phyloP scores from a whole-genome alignment of 2,329 filamentous ascomycete species.

The Aspergillus pseudoterreus region DNA sequence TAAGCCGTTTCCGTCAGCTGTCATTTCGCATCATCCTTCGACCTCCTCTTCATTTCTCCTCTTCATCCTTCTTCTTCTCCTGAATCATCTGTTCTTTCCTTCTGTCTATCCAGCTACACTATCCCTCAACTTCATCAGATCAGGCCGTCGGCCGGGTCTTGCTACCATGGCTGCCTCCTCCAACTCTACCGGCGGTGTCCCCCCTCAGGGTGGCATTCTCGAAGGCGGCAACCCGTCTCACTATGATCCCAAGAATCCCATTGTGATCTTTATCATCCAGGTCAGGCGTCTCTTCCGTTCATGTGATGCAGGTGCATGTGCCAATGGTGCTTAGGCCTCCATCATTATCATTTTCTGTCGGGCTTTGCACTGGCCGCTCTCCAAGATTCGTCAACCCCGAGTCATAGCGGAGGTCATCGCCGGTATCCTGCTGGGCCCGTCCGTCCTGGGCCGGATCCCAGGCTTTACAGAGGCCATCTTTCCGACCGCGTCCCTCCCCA shows the following conservation, averaged over 20 bases:
- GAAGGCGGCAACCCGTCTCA: slow-evolving; percentile 66
- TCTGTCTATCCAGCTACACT: background rate
- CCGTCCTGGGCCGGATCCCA: slow-evolving; percentile 81
- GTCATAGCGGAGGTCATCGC: slow-evolving; percentile 83
- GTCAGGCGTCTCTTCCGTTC: slow-evolving; percentile 32
- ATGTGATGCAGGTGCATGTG: background rate
- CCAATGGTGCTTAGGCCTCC: slow-evolving; percentile 49
- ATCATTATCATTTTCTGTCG: slow-evolving; percentile 75
- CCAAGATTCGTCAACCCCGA: slow-evolving; percentile 71
- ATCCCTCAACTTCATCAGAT: background rate
- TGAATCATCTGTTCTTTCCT: background rate
- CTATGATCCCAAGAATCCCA: slow-evolving; percentile 68
- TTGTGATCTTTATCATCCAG: slow-evolving; percentile 74
- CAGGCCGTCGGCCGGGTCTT: background rate
- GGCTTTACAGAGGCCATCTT: slow-evolving; percentile 75
- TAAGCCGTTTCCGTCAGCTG: background rate
- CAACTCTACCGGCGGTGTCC: slow-evolving; percentile 12
- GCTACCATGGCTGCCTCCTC: slow-evolving; percentile 18
- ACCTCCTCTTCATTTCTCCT: background rate
- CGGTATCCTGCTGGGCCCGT: slow-evolving; percentile 81
- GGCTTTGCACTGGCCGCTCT: slow-evolving; percentile 70
- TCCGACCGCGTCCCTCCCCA: slow-evolving; percentile 68
- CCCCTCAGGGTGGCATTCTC: slow-evolving; percentile 65
- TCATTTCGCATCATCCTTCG: background rate
- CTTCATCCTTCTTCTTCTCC: background rate